These are phyloP conservation scores for Barnettozyma californica DNA, from an alignment of 805 yeast genomes.

Conservation along the genomic window DNA sequence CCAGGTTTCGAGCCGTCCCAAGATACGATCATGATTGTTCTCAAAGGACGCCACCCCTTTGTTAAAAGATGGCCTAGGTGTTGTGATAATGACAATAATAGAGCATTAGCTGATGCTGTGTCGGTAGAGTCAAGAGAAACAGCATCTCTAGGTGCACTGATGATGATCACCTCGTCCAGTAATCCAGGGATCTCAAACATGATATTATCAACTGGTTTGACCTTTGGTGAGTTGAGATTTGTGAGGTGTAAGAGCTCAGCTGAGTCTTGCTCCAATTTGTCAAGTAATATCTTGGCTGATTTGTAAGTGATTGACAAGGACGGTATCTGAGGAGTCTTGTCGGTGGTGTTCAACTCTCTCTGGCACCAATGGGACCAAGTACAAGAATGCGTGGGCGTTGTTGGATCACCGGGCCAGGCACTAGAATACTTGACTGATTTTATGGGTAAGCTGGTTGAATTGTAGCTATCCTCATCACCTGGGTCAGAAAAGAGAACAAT, in stretches of 20 bases:
- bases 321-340: slow-evolving; percentile 46
- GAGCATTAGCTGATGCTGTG: slow-evolving; percentile 6
- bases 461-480: slow-evolving; percentile 42
- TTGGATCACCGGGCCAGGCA: slow-evolving; percentile 70
- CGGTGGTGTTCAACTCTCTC: slow-evolving; percentile 9
- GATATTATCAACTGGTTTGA: slow-evolving; percentile 43
- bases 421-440: slow-evolving; percentile 55
- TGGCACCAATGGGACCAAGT: slow-evolving; percentile 22
- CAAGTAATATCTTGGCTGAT: neutral
- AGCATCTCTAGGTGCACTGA: slow-evolving; percentile 54
- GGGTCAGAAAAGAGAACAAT: slow-evolving; percentile 50
- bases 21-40: slow-evolving; percentile 64
- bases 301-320: slow-evolving; percentile 44
- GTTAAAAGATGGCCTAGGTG: slow-evolving; percentile 40
- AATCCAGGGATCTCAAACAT: slow-evolving; percentile 53
- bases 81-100: slow-evolving; percentile 42
- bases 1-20: slow-evolving; percentile 85
- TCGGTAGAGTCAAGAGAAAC: slow-evolving; percentile 14
- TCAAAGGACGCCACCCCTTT: slow-evolving; percentile 64
- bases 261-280: neutral
- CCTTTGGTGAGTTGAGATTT: slow-evolving; percentile 33
- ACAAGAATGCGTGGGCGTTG: slow-evolving; percentile 69
- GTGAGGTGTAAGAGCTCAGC: neutral
- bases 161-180: slow-evolving; percentile 45
- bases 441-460: neutral